Base-by-base conservation (phyloP, 192 early-diverging fungal species). In the Spinellus fusiger region DNA sequence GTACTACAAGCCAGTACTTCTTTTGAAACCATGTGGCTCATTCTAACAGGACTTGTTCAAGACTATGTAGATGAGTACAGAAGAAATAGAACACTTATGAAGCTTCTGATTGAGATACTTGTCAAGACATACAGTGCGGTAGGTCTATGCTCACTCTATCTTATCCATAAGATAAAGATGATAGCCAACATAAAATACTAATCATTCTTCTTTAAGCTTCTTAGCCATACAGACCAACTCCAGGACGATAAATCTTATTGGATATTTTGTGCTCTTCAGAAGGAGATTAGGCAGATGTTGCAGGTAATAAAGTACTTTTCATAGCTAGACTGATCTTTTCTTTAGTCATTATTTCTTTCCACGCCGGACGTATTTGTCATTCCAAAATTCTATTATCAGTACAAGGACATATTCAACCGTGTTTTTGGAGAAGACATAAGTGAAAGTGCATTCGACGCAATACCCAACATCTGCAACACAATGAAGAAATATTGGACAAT, bases 351-450 rank as follows among this genome's bases (percentile, higher is more conserved):
- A 37, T 81, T 84, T 37, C 33, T 81, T 1, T 78, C 82, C 0
- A 77, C 72, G 5, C 82, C 82, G 8, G 82, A 84, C 44, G 79
- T 81, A 75, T 84, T 84, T 76, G 77, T 84, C 12, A 73, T 78
- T 57, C 82, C 82, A 31, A 73, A 74, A 29, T 59, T 73, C 16
- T 84, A 77, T 68, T 63, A 75, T 16, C 67, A 67, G 18, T 78
- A 84, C 28, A 61, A 70, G 15, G 62, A 58, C 23, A 26, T 84
- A 12, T 44, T 84, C 5, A 70, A 71, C 3, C 40, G 54, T 18
- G 65, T 78, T 15, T 54, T 84, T 1, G 64, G 63, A 23, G 58
- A 61, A 15, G 47, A 67, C 6, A n/a, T 35, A 18, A 34, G 28
- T 18, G 29, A 31, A 35, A 54, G 32, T 6, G 23, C 18, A 9